Percentiles rank a stretch among this genome's conserved stretches.
Evolutionary conservation across 176 grass and related monocot species (phyloP).

Genomic region (Triticum turgidum): DNA sequence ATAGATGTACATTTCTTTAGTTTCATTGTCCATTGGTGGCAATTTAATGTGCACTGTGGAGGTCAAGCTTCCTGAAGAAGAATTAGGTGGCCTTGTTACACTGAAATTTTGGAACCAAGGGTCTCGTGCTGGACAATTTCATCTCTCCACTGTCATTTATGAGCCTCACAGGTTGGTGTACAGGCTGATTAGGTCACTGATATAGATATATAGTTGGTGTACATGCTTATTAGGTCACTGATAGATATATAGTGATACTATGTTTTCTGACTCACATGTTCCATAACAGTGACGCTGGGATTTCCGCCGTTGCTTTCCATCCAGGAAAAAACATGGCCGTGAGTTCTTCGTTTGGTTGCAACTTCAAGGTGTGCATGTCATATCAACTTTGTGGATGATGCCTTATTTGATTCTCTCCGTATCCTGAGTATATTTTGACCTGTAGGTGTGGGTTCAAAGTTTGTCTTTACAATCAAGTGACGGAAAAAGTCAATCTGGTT

Average conservation of each 20-base stretch:
- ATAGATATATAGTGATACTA: background rate
- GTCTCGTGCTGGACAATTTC: constrained; percentile 49
- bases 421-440: constrained; percentile 17
- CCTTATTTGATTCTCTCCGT: constrained; percentile 14
- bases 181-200: constrained; percentile 11
- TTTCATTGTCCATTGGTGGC: constrained; percentile 74
- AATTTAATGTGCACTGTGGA: constrained; percentile 89
- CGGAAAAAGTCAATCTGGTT: constrained; percentile 62
- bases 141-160: constrained; percentile 88
- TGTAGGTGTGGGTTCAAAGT: constrained; percentile 75
- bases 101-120: constrained; percentile 85
- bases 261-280: constrained; percentile 24
- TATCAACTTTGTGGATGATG: constrained; percentile 19
- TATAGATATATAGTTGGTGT: constrained; percentile 38
- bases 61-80: constrained; percentile 84
- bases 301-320: constrained; percentile 79
- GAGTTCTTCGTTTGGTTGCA: constrained; percentile 81
- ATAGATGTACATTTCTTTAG: constrained; percentile 78
- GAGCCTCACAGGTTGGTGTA: constrained; percentile 79
- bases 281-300: constrained; percentile 58
- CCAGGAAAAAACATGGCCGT: constrained; percentile 76
- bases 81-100: constrained; percentile 83
- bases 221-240: constrained; percentile 17
- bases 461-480: constrained; percentile 32
- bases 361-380: constrained; percentile 70